These are phyloP conservation scores for Trichosanthes cucumerina DNA, from an alignment of 306 rosid genomes.

Conservation along the genomic window DNA sequence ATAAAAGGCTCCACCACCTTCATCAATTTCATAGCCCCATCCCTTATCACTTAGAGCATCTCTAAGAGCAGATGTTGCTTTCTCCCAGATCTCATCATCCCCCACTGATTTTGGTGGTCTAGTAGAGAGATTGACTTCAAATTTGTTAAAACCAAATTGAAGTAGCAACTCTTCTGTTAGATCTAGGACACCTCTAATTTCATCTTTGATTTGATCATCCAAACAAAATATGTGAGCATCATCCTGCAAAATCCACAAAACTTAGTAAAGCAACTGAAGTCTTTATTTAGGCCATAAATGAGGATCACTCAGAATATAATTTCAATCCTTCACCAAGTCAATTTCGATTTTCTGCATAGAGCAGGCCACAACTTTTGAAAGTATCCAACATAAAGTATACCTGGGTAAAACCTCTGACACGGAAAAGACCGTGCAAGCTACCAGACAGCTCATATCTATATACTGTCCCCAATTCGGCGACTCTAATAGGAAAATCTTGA, in stretches of 20 bases:
- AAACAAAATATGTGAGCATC: slow-evolving; percentile 97
- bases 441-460: slow-evolving; percentile 95
- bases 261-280: not conserved
- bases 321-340: not conserved
- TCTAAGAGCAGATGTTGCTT: slow-evolving; percentile 76
- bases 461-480: slow-evolving; percentile 93
- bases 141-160: slow-evolving; percentile 84
- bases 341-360: not conserved
- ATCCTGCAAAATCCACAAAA: slow-evolving; percentile 52
- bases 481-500: slow-evolving; percentile 78
- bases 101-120: slow-evolving; percentile 91
- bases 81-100: slow-evolving; percentile 76
- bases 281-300: not conserved
- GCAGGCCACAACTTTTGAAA: not conserved
- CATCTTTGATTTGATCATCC: slow-evolving; percentile 84
- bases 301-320: not conserved
- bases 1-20: slow-evolving; percentile 97
- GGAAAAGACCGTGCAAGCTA: slow-evolving; percentile 93
- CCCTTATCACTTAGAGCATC: slow-evolving; percentile 91
- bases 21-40: slow-evolving; percentile 84
- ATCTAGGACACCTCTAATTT: slow-evolving; percentile 90
- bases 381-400: slow-evolving; percentile 19
- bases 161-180: slow-evolving; percentile 69
- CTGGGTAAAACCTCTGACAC: slow-evolving; percentile 97
- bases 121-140: slow-evolving; percentile 89